Conservation (phyloP, 2,329 filamentous ascomycete species). For the Sordariomycetes sp. region DNA sequence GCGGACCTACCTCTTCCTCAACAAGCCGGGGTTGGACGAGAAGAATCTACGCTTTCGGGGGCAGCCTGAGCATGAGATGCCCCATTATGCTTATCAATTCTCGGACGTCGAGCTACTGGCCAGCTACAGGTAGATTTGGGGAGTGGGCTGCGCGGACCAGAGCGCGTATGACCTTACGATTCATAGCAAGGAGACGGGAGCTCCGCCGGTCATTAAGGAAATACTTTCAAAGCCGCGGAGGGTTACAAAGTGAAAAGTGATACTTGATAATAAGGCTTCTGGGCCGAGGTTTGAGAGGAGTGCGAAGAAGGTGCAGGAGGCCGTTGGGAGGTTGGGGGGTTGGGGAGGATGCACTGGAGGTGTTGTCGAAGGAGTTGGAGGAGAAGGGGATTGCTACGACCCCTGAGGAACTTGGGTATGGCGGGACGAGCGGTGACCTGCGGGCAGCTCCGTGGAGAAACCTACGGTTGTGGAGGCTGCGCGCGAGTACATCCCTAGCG, state of each 20-base stretch:
- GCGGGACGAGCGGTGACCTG: constrained; percentile 68
- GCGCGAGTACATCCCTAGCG: constrained; percentile 84
- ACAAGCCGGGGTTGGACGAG: constrained; percentile 76
- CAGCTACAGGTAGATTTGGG: constrained; percentile 95
- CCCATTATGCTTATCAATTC: constrained; percentile 93
- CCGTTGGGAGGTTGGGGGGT: constrained; percentile 60
- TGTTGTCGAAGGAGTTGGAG: constrained; percentile 60
- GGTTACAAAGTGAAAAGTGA: constrained; percentile 77
- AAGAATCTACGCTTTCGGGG: constrained; percentile 90
- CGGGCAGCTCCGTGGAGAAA: constrained; percentile 70
- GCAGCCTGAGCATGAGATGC: constrained; percentile 70
- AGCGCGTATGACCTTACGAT: constrained; percentile 90
- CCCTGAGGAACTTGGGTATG: constrained; percentile 47
- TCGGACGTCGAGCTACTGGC: constrained; percentile 94
- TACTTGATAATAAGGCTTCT: constrained; percentile 90
- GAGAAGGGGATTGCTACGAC: constrained; percentile 64
- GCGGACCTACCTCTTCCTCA: constrained; percentile 80
- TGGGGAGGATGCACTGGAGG: constrained; percentile 69
- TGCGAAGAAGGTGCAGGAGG: constrained; percentile 70
- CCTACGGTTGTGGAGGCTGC: constrained; percentile 70
- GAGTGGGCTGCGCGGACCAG: constrained; percentile 89
- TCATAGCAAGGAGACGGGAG: constrained; percentile 84
- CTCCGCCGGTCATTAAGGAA: constrained; percentile 74
- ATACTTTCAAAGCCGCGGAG: constrained; percentile 62
- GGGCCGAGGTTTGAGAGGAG: constrained; percentile 94